Conservation (phyloP, 345 rosid genomes). For the Barbarea vulgaris region DNA sequence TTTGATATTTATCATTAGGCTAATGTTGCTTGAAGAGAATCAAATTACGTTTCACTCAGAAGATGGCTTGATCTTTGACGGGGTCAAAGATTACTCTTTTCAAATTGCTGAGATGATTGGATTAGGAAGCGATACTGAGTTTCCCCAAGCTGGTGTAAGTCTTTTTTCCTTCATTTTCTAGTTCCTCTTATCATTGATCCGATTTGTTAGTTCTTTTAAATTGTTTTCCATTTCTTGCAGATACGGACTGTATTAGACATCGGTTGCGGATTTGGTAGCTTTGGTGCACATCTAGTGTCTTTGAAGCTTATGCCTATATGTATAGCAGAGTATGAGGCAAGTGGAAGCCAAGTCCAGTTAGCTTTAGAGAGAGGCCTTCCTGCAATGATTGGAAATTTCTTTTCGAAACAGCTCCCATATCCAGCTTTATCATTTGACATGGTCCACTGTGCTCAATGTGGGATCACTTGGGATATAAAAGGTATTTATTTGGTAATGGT, state of each 20-base stretch:
- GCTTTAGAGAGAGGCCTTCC: constrained; percentile 99
- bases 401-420: constrained; percentile 81
- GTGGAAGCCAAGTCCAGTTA: constrained; percentile 96
- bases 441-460: constrained; percentile 98
- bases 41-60: constrained; percentile 93
- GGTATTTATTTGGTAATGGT: constrained; percentile 47
- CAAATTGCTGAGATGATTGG: constrained; percentile 96
- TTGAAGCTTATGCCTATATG: constrained; percentile 82
- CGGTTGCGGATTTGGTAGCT: constrained; percentile 97
- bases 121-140: constrained; percentile 79
- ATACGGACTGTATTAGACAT: constrained; percentile 79
- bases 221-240: constrained; percentile 38
- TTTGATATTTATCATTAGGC: constrained; percentile 43
- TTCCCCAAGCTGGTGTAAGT: constrained; percentile 87
- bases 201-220: background rate
- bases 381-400: constrained; percentile 85
- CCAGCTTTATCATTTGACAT: constrained; percentile 88
- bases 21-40: constrained; percentile 94
- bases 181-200: background rate
- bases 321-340: constrained; percentile 87
- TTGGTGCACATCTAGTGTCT: constrained; percentile 92
- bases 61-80: constrained; percentile 76
- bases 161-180: background rate
- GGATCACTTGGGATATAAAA: constrained; percentile 83
- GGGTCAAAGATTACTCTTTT: constrained; percentile 87